Evolutionary conservation across 2,329 filamentous ascomycete species (phyloP), one percentile per base, ranked within the genome.

Genomic region (Diaporthe sp.): DNA sequence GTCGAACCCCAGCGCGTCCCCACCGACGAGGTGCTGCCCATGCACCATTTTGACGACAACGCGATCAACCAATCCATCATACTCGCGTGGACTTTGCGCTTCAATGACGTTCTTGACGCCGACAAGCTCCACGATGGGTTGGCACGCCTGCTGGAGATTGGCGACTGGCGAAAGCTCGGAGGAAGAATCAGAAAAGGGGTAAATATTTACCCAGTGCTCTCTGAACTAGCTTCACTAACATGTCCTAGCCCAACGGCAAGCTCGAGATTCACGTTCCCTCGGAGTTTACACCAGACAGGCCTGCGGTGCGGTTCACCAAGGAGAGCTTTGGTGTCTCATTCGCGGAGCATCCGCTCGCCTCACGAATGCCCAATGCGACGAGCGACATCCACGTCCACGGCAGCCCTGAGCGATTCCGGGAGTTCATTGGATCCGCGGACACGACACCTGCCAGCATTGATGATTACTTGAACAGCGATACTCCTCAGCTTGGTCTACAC

Each of bases 51-150:
- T 13, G 84, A 85, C 74, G 81, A 82, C 17, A 79, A 79, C 0
- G 72, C 78, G 19, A 61, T 75, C 0, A 76, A 80, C 42, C 79
- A 80, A 1, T 72, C 76, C 13, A 80, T 83, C 55, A 71, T 83
- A 5, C 42, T 85, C 2, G 79, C 78, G 31, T 84, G 80, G 80
- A 83, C 83, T 0, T 79, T 88, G 51, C 80, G 81, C 6, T 89
- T 88, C 77, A 84, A 89, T 75, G 85, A 87, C 76, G 86, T 88
- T 1, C 82, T 89, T 4, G 87, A 89, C 74, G 77, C 83, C 0
- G 78, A 84, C 0, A 86, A 82, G 62, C 80, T 89, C 2, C 79
- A 80, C 2, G 70, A 60, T 9, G 78, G 85, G 0, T 78, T 89
- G 2, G 78, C 80, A 9, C 79, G 77, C 10, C 78, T 89, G 13